Base-by-base conservation (phyloP, 768 basidiomycete species). In the Cystobasidium tubakii region DNA sequence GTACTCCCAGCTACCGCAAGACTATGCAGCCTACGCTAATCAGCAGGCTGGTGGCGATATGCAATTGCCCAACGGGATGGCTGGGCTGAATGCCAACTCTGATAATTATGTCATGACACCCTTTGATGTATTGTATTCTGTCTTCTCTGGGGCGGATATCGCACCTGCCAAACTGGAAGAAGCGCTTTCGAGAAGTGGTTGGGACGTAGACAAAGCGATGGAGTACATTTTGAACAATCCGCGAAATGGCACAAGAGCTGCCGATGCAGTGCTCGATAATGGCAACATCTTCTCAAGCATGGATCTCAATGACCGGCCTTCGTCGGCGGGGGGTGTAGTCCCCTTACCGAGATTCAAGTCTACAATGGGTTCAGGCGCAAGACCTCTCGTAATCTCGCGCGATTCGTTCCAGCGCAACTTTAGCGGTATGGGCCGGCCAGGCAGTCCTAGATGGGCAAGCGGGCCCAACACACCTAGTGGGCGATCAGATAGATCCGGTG, bases 131-230 rank as follows among this genome's bases (percentile, higher is more conserved):
- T 88, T 99, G 23, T 87, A 86, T 79, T 92, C 91, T 53, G 91
- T 99, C 44, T 99, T 99, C 77, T 72, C 75, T 54, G 66, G 54
- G 80, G 89, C 91, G 1, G 88, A 91, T 1, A 85, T 99, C 12
- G 88, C 93, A 0, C 88, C 92, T 1, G 89, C 89, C 1, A 92
- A 97, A 79, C 84, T 99, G 7, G 95, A 98, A 82, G 93, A 97
- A 69, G 95, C 95, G 0, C 85, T 99, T 1, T 86, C 87, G 7
- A 85, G 86, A 60, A 90, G 91, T 76, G 91, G 88, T 1, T 99
- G 91, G 80, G 95, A 99, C 77, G 97, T 99, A 80, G 96, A 99
- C 79, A 86, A 86, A 46, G 89, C 96, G 15, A 98, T 98, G 90
- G 90, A 89, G 0, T 92, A 90, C 87, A 86, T 99, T 50, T 86